Percentiles rank a stretch among this genome's conserved stretches.
These are phyloP conservation scores for Tetrapisispora namnaoensis DNA, from an alignment of 805 yeast species.

Conservation along the genomic window DNA sequence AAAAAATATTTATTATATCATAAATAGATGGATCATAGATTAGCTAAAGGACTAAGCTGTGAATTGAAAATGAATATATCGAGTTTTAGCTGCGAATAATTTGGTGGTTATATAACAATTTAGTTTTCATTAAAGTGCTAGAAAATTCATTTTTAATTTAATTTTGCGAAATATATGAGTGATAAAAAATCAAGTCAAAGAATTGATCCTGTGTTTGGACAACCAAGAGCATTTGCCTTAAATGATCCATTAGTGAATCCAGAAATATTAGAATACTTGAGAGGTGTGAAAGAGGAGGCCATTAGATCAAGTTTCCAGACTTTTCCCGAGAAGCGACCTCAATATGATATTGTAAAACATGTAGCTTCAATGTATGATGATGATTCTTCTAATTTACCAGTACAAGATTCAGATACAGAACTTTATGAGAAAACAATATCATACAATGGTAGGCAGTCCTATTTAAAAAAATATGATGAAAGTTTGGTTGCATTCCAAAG, in stretches of 20 bases:
- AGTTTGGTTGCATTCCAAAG: not conserved
- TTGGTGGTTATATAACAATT: not conserved
- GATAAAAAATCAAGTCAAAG: not conserved
- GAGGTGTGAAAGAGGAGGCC: conserved; percentile 23
- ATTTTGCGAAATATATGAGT: not conserved
- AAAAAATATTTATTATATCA: too few relatives aligned
- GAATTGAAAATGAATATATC: too few relatives aligned
- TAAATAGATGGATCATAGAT: too few relatives aligned
- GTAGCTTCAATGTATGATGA: conserved; percentile 22
- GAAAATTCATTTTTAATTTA: too few relatives aligned
- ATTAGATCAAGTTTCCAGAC: conserved; percentile 13
- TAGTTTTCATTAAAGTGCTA: too few relatives aligned
- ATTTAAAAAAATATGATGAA: not conserved
- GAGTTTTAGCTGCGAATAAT: too few relatives aligned
- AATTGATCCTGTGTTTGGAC: conserved; percentile 24
- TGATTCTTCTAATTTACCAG: conserved; percentile 1
- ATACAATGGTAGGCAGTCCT: not conserved
- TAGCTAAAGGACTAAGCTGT: too few relatives aligned
- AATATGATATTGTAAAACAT: conserved; percentile 1
- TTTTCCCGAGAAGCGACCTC: not conserved
- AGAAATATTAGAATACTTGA: conserved; percentile 17
- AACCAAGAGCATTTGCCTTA: conserved; percentile 20
- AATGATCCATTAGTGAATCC: conserved; percentile 21
- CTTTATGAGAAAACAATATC: not conserved
- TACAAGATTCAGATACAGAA: not conserved